Base-by-base conservation (phyloP, 2,329 filamentous ascomycete genomes). In the Neofusicoccum parvum region DNA sequence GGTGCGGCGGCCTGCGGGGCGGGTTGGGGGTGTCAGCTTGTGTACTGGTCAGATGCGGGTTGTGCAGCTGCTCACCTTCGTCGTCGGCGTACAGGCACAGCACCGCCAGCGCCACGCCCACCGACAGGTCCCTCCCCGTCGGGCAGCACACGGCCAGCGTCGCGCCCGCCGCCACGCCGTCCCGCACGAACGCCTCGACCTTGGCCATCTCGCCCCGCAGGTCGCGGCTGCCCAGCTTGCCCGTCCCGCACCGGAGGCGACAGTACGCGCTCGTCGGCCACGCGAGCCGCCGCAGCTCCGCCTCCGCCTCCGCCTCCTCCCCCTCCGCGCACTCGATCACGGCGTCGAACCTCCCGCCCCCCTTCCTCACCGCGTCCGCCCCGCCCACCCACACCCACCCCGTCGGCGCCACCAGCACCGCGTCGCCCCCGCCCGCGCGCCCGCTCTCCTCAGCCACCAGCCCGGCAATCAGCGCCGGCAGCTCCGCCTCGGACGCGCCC, bases 211-310 rank as follows among this genome's bases (percentile, higher is more conserved):
- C 88, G 14, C 84, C 80, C 9, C 94, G 88, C n/a, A 98, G 82
- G 69, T 91, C 88, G n/a, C 93, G 88, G 72, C 92, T 94, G 0
- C 92, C 94, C 3, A 88, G 77, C 78, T 97, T 97, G 43, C 87
- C 87, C 56, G 86, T 85, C 1, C 88, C 87, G 67, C 94, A 86
- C 0, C 87, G 85, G 17, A 95, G 84, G 68, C 83, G 84, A 62
- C 86, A 73, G 65, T 83, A 83, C 58, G 77, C 78, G 20, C 78
- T 23, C 20, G 20, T 23, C 20, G 20, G 20, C 20, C 20, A 2
- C 20, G 20, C n/a, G n/a, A 78, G 2, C 83, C 85, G 4, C 43
- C 3, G n/a, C 20, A 1, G n/a, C 15, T 32, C 27, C 27, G 27
- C 27, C 2, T 5, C 27, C 27, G 9, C n/a, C 12, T 60, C 56